Percentiles rank a stretch among this genome's conserved stretches.
phyloP scores from a whole-genome alignment of 305 asterid species.

The Solanum hybrid region DNA sequence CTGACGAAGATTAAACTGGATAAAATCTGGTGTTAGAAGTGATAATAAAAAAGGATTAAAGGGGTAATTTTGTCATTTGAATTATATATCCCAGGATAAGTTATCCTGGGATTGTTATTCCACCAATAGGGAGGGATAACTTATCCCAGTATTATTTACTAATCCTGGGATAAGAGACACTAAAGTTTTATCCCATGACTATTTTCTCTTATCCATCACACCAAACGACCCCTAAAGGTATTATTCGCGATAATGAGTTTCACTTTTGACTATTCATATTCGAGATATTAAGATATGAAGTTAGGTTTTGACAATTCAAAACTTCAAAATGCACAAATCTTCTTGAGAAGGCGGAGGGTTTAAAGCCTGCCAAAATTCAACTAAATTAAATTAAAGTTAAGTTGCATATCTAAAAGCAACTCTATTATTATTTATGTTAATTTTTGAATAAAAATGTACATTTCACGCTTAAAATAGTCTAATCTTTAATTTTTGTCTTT shows the following conservation, averaged over 20 bases:
- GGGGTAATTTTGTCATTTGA: too few species aligned
- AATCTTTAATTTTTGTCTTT: background rate
- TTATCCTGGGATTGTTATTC: too few species aligned
- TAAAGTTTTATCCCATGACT: too few species aligned
- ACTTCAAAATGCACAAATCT: background rate
- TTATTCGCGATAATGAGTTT: background rate
- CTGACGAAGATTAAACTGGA: too few species aligned
- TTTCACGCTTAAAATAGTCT: background rate
- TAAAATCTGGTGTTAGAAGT: too few species aligned
- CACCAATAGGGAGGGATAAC: too few species aligned
- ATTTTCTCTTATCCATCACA: too few species aligned
- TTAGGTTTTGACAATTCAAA: background rate
- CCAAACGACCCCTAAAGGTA: background rate
- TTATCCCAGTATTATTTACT: too few species aligned
- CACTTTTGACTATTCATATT: accelerated
- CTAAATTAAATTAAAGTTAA: background rate
- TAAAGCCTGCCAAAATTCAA: background rate
- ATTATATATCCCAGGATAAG: too few species aligned
- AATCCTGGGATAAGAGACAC: too few species aligned
- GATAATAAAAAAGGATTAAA: too few species aligned
- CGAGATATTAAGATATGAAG: background rate
- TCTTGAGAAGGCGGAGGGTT: background rate
- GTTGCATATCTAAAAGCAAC: background rate
- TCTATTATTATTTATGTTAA: background rate
- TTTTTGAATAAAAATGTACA: background rate